Base-by-base conservation (phyloP, 225 moss, liverwort and hornwort species). In the Sphagnum tenellum region DNA sequence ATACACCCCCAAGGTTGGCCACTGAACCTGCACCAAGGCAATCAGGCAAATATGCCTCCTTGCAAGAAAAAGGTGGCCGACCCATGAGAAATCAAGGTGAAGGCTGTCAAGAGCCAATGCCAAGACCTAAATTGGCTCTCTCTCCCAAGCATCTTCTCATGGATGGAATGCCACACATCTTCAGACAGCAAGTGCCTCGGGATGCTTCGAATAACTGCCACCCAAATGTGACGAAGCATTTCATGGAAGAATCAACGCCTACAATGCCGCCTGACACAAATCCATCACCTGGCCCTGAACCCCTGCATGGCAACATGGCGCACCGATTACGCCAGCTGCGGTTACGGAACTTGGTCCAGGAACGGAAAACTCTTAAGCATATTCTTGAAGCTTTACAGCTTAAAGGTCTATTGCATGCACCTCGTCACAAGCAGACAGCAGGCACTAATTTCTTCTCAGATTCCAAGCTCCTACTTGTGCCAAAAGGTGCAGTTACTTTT, bases 331-430 rank as follows among this genome's bases (percentile, higher is more conserved):
- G 71, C 67, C 71, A 80, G 62, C 67, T 77, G 61, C 77, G 73
- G 60, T 62, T 75, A 29, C 62, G 68, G 9, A 71, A 73, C 57
- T 59, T 73, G 55, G 60, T 55, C n/a, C 68, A 72, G 66, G 72
- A 76, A 61, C 63, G 69, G 50, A 68, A 67, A 56, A 59, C 44
- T 10, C 69, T 72, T 3, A 79, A 74, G 67, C 71, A 74, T 5
- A 79, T 69, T 13, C 66, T 82, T 63, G 71, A 71, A 13, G 66
- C 81, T 5, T 14, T 72, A 53, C 69, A 78, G n/a, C 50, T 70
- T 11, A 81, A 76, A 63, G 60, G 71, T 45, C 73, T 75, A 75
- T 63, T 78, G 45, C 68, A 68, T 53, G 57, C 65, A 11, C 61
- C 46, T 8, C 56, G 65, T 7, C 70, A 45, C 6, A 75, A 73